Evolutionary conservation across 1,139 yeast species (phyloP).

Genomic region (Geotrichum candidum): DNA sequence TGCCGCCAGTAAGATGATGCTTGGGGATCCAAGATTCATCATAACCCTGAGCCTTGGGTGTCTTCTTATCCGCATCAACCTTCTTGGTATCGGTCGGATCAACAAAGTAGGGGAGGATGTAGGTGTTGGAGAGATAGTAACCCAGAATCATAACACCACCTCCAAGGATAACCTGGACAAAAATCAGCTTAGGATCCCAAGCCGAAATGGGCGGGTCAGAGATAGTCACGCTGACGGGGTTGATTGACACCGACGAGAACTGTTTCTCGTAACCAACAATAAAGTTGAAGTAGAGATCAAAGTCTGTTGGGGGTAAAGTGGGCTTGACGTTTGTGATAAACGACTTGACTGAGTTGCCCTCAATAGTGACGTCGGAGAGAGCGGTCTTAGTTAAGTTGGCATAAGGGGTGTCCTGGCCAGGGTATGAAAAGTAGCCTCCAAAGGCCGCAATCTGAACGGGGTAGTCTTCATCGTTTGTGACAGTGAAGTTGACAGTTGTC

Average conservation of each 20-base stretch:
- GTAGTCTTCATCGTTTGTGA: constrained; percentile 53
- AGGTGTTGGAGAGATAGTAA: constrained; percentile 43
- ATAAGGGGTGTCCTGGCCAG: constrained; percentile 39
- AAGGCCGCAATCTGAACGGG: constrained; percentile 60
- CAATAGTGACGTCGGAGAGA: constrained; percentile 55
- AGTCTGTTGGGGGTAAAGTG: constrained; percentile 52
- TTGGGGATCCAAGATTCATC: constrained; percentile 59
- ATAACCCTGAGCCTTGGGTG: constrained; percentile 31
- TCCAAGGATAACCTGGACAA: constrained; percentile 52
- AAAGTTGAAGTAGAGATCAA: constrained; percentile 55
- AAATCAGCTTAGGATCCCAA: constrained; percentile 65
- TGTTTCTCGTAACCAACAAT: constrained; percentile 47
- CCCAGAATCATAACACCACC: constrained; percentile 47
- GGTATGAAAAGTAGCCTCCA: constrained; percentile 64
- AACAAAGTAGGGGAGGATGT: constrained; percentile 40
- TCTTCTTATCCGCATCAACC: constrained; percentile 20
- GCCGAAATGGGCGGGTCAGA: constrained; percentile 60
- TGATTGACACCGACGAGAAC: background rate
- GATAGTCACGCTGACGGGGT: constrained; percentile 42
- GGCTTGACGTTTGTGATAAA: constrained; percentile 32
- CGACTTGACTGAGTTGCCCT: constrained; percentile 25
- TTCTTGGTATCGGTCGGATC: constrained; percentile 26
- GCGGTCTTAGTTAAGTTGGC: constrained; percentile 35
- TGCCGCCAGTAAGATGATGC: constrained; percentile 35
- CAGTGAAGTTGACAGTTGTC: constrained; percentile 48